phyloP scores from a whole-genome alignment of 345 rosid genomes.

The Gossypium stocksii region DNA sequence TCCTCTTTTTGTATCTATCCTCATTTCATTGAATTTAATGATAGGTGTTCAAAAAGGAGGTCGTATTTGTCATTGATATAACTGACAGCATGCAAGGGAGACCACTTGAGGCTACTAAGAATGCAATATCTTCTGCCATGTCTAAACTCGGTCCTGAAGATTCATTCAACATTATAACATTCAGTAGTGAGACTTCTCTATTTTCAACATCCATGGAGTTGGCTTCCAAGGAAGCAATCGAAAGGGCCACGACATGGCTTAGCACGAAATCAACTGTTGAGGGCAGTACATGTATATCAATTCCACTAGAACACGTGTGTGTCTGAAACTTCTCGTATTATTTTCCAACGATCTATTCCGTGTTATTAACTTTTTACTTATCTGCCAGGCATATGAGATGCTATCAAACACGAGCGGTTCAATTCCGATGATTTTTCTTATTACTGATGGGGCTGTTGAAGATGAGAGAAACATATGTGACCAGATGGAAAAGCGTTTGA shows the following conservation, averaged over 20 bases:
- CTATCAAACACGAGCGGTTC: conserved; percentile 52
- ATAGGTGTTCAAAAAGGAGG: conserved; percentile 72
- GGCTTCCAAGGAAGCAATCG: conserved; percentile 55
- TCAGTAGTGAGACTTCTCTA: conserved; percentile 57
- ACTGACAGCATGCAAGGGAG: conserved; percentile 87
- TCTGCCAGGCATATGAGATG: conserved; percentile 84
- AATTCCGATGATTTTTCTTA: conserved; percentile 69
- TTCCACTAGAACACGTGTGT: conserved; percentile 68
- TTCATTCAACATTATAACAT: conserved; percentile 78
- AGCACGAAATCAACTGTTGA: conserved; percentile 50
- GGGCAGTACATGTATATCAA: conserved; percentile 64
- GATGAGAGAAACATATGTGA: conserved; percentile 81
- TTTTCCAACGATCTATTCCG: background rate
- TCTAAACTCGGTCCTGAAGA: conserved; percentile 57
- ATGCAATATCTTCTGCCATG: conserved; percentile 55
- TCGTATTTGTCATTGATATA: conserved; percentile 77
- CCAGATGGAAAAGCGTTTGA: conserved; percentile 50
- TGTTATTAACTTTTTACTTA: conserved; percentile 2
- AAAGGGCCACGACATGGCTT: conserved; percentile 70
- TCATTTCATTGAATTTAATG: conserved; percentile 24
- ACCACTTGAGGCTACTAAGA: conserved; percentile 63
- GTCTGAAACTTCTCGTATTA: conserved; percentile 2
- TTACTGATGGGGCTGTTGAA: conserved; percentile 94
- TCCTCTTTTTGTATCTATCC: conserved; percentile 13
- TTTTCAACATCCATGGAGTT: conserved; percentile 69